Evolutionary conservation across 2,329 filamentous ascomycete genomes (phyloP).

Genomic region (Fusarium redolens): DNA sequence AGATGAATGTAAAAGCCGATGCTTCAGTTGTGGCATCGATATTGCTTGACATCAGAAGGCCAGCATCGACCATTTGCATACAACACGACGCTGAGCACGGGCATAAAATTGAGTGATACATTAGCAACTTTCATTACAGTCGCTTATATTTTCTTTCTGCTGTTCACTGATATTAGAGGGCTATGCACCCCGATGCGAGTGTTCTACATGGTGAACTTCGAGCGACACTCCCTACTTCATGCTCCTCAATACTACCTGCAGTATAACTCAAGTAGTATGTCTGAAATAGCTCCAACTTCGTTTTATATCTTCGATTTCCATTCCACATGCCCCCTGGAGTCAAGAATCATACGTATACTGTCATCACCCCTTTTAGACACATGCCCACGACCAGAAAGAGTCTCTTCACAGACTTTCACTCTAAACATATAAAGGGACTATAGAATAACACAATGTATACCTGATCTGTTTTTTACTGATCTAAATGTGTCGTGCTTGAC

Average conservation of each 20-base stretch:
- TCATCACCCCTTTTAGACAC: not conserved
- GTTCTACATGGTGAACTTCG: not conserved
- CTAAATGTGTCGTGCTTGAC: too few species aligned
- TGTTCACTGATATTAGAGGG: not conserved
- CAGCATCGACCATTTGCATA: not conserved
- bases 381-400: not conserved
- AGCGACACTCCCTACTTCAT: not conserved
- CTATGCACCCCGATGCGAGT: not conserved
- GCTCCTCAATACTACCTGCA: not conserved
- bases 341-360: not conserved
- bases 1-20: not conserved
- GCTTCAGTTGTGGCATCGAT: not conserved
- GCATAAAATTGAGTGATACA: not conserved
- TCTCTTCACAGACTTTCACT: too few species aligned
- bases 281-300: too few species aligned
- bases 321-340: not conserved
- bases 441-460: too few species aligned
- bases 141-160: too few species aligned
- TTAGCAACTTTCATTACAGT: not conserved
- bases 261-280: too few species aligned
- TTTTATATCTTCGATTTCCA: too few species aligned
- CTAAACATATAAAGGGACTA: too few species aligned
- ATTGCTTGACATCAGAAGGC: not conserved
- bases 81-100: too few species aligned
- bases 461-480: too few species aligned